Percentiles rank a stretch among this genome's conserved stretches.
Conservation (phyloP, 768 basidiomycete species). For the Favolaschia claudopus region DNA sequence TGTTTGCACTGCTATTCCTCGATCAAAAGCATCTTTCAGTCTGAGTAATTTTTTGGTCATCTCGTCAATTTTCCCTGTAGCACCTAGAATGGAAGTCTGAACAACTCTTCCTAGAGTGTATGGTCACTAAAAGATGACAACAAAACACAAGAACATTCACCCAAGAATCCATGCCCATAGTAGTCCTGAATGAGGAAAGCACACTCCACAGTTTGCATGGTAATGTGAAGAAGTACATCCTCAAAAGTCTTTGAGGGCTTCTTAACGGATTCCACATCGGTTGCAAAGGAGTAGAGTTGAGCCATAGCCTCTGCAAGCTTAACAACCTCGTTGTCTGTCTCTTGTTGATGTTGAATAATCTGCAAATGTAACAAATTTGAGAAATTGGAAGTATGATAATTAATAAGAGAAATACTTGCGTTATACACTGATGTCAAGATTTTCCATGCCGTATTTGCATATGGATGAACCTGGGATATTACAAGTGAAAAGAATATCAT, state of each 20-base stretch:
- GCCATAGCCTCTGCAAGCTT: conserved; percentile 39
- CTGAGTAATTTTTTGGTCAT: not conserved
- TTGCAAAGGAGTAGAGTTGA: conserved; percentile 39
- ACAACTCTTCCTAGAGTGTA: not conserved
- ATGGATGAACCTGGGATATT: not conserved
- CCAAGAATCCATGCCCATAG: conserved; percentile 38
- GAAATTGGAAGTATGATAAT: not conserved
- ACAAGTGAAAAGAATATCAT: not conserved
- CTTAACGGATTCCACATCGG: conserved; percentile 33
- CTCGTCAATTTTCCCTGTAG: not conserved
- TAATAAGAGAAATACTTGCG: not conserved
- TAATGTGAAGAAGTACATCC: conserved; percentile 31
- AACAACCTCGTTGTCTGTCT: conserved; percentile 32
- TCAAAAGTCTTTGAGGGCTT: conserved; percentile 37
- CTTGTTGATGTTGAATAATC: conserved; percentile 38
- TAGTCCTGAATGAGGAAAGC: conserved; percentile 45
- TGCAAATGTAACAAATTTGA: conserved; percentile 14
- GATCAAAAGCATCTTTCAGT: not conserved
- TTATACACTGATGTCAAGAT: not conserved
- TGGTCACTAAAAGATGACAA: not conserved
- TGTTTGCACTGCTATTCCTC: not conserved
- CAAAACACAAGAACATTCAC: conserved; percentile 20
- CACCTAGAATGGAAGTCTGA: not conserved
- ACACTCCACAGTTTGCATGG: conserved; percentile 45
- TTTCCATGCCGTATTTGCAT: not conserved